A percentile compares a stretch with the other conserved stretches of the same genome.
phyloP scores from a whole-genome alignment of 2,329 filamentous ascomycete genomes.

The Fusarium lyarnte region DNA sequence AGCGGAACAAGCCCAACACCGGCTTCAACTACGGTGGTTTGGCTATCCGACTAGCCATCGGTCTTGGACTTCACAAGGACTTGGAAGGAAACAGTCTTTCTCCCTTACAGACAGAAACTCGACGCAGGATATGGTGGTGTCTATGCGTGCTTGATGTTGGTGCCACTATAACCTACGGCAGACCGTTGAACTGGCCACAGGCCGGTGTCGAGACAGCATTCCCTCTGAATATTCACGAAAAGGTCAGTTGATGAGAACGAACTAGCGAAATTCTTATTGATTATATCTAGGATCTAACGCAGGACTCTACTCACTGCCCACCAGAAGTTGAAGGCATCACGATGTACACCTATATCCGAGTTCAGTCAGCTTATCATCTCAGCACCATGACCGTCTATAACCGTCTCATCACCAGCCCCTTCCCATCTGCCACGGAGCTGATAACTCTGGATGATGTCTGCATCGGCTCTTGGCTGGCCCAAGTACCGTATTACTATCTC shows the following conservation, averaged over 20 bases:
- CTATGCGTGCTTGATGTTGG: constrained; percentile 23
- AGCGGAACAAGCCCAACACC: constrained; percentile 24
- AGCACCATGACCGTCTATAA: constrained; percentile 29
- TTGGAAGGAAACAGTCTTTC: constrained; percentile 1
- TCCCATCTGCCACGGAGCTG: constrained; percentile 22
- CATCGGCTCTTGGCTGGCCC: constrained; percentile 26
- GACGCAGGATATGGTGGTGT: constrained; percentile 29
- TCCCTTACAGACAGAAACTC: constrained; percentile 17
- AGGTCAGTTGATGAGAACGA: background rate
- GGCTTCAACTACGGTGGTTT: constrained; percentile 24
- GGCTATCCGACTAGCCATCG: constrained; percentile 9
- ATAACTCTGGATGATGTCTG: constrained; percentile 22
- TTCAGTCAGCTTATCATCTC: constrained; percentile 28
- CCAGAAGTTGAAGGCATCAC: constrained; percentile 24
- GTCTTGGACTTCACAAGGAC: constrained; percentile 24
- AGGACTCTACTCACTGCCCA: constrained; percentile 8
- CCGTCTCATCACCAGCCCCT: constrained; percentile 29
- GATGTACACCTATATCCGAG: constrained; percentile 20
- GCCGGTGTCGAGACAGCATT: constrained; percentile 24
- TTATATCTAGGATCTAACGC: background rate
- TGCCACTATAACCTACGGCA: constrained; percentile 18
- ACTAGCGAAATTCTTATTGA: background rate
- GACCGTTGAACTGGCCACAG: constrained; percentile 24
- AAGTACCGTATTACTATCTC: constrained; percentile 24
- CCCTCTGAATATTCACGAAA: constrained; percentile 22